Base-by-base conservation (phyloP, 768 basidiomycete species). In the Naganishia randhawae region DNA sequence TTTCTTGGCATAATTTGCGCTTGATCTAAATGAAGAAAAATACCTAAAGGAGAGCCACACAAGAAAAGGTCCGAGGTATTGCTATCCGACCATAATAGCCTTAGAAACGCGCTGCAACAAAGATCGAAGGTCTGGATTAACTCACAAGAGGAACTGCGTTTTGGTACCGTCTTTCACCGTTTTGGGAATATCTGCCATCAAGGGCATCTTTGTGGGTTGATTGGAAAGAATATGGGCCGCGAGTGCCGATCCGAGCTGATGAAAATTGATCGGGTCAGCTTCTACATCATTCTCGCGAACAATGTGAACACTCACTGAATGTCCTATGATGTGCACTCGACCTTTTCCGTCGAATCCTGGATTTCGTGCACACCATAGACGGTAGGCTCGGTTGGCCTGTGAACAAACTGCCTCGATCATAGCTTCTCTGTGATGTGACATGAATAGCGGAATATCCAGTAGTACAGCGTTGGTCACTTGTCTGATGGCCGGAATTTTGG, bases 401-500 rank as follows among this genome's bases (percentile, higher is more conserved):
- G 72, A 29, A 67, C 80, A 81, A 14, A 82, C 82, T 2, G 82
- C 81, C 73, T 82, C 81, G 22, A 83, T 81, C 83, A 83, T 83
- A 50, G 79, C 75, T 33, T 76, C 70, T 42, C 81, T 74, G 65
- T 83, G 82, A 37, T 81, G 80, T 17, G 79, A 80, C 82, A 83
- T 83, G 76, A 82, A 83, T 27, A 82, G 74, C 11, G 82, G 82
- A 29, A 83, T 81, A 69, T 83, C 82, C 6, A 82, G 76, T 2
- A 82, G 67, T 27, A 76, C 82, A 39, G 80, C 73, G 65, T 83
- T 83, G 32, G 81, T 82, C 37, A 83, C 70, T 64, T 83, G 82
- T 42, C 82, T 73, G 4, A 83, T 82, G 31, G 74, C 82, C 19
- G 81, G 80, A 33, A 83, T 82, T 52, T 82, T 81, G 69, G 81